Percentiles rank a stretch among this genome's conserved stretches.
Conservation (phyloP, 2,329 filamentous ascomycete species). For the Aspergillus viridinutans region DNA sequence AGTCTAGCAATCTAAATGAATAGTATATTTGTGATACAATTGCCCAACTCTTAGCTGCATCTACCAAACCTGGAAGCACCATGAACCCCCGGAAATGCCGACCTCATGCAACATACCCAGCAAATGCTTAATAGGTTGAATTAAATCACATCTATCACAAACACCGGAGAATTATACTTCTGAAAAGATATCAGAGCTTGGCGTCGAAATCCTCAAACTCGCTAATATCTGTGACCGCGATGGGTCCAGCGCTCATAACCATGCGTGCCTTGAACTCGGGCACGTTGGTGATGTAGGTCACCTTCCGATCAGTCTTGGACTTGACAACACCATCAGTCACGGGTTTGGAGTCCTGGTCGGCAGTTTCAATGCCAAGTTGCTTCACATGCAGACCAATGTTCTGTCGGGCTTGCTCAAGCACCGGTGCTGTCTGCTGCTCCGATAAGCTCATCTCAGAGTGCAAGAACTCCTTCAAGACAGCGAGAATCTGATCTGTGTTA, state of each 20-base stretch:
- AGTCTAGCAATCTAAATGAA: not conserved
- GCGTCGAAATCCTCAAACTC: conserved; percentile 82
- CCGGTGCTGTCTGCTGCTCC: conserved; percentile 45
- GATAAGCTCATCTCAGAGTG: conserved; percentile 46
- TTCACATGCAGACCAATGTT: conserved; percentile 45
- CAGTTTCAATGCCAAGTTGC: conserved; percentile 41
- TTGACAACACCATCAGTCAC: conserved; percentile 20
- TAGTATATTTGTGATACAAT: not conserved
- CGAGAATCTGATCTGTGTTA: conserved; percentile 49
- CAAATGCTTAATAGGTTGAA: not conserved
- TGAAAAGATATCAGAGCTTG: conserved; percentile 59
- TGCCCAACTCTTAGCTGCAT: not conserved
- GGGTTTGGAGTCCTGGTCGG: conserved; percentile 16
- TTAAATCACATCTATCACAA: not conserved
- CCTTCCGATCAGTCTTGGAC: conserved; percentile 37
- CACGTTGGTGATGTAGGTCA: conserved; percentile 69
- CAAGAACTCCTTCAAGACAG: conserved; percentile 51
- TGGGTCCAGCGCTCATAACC: conserved; percentile 66
- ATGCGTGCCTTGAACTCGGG: conserved; percentile 74
- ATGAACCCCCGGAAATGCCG: not conserved
- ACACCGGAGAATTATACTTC: not conserved
- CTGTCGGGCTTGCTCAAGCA: conserved; percentile 49
- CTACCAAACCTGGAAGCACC: not conserved
- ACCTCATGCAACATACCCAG: not conserved
- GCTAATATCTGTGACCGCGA: conserved; percentile 67